Base-by-base conservation (phyloP, 352 stramenopile genomes). In the Pythium apleroticum region DNA sequence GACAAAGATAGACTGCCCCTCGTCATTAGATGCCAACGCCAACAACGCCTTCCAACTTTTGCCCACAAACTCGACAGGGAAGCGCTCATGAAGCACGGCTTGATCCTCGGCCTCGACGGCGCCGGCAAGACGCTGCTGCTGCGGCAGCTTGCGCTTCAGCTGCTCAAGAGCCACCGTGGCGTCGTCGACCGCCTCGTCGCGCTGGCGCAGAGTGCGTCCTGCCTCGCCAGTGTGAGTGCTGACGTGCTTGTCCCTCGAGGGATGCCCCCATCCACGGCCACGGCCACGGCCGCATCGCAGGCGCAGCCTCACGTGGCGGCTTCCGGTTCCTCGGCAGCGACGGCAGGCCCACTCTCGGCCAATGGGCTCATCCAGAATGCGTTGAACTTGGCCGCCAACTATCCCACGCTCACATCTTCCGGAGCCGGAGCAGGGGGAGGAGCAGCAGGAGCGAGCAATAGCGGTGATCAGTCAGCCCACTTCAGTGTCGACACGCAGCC, bases 121-220 rank as follows among this genome's bases (percentile, higher is more conserved):
- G 73, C 72, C 11, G 84, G 84, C 46, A 90, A 92, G 75, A 90
- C 84, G 55, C 75, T 90, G 54, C 56, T 92, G 48, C 66, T 90
- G 37, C 84, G 81, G 22, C 84, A 88, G 60, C 75, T 90, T 46
- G 68, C 71, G 53, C 65, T 67, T 8, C 75, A 86, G 46, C 57
- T 86, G 28, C 63, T 74, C 52, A 62, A 71, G 53, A 80, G 71
- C 58, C 73, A 80, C 60, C 71, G 73, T 10, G 73, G 66, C 27
- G 54, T 89, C 19, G 30, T 88, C 24, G 73, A 78, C 19, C 71
- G 73, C 10, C 48, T 90, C 28, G 70, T 76, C 28, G 60, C 66
- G 30, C 63, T 80, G 20, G 69, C 67, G 9, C 45, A 20, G 53
- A 46, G 31, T 58, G 57, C 39, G 15, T 73, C 33, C 2, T 70